Base-by-base conservation (phyloP, 805 yeast genomes). In the Wickerhamiella spandovensis region DNA sequence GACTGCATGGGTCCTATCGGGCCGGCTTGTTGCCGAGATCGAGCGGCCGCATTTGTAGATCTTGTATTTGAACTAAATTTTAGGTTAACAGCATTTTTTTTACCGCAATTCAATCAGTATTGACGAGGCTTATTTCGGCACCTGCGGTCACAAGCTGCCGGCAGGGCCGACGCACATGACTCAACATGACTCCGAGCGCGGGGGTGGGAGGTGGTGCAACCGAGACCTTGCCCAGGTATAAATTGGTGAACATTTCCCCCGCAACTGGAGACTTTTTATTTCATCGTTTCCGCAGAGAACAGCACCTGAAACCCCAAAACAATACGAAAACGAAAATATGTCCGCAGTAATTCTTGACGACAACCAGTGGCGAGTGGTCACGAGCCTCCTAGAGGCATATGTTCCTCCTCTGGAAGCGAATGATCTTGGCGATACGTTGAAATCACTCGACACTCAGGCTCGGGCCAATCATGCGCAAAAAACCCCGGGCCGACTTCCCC, bases 1-100 rank as follows among this genome's bases (percentile, higher is more conserved):
- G 2, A 58, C 72, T 22, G 71, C 78, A 5, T 64, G 74, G 47
- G 68, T 71, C 20, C 65, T 74, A 32, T 62, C 74, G 1, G 62
- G 65, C 30, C 68, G 62, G 21, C 58, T 75, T 37, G 65, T 61
- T 18, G 64, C 67, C 24, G 60, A 62, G n/a, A 53, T 62, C 18
- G 30, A 20, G 10, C 49, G 48, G 32, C 10, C 35, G 15, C 43
- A n/a, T 18, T 15, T 39, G 20, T 37, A 37, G 21, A 5, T n/a
- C 18, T 10, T 25, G 30, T 30, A 24, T 24, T 24, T 24, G 25
- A n/a, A n/a, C n/a, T n/a, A n/a, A n/a, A n/a, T n/a, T n/a, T n/a
- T n/a, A n/a, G n/a, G n/a, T n/a, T n/a, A n/a, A n/a, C n/a, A n/a
- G n/a, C n/a, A n/a, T n/a, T n/a, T n/a, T n/a, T n/a, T n/a, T n/a